Conservation (phyloP, 257 asterid genomes). For the Fraxinus anomala region DNA sequence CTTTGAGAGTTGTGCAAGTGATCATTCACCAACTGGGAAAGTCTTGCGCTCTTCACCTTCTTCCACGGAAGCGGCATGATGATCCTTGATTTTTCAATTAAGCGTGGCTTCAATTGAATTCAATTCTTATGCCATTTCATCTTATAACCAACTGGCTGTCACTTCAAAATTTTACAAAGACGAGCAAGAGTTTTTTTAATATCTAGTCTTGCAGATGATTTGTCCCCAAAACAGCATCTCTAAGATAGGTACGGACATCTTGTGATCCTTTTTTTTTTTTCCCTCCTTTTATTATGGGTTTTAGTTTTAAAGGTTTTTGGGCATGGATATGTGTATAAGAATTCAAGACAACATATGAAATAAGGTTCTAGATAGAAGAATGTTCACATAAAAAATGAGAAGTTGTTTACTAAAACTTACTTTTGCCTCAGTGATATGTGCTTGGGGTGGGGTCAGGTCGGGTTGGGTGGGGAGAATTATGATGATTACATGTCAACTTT, state of each 20-base stretch:
- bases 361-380: background rate
- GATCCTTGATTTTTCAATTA: background rate
- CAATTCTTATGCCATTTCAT: background rate
- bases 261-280: background rate
- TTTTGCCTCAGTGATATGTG: too few species aligned
- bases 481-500: too few species aligned
- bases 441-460: too few species aligned
- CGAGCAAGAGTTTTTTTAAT: background rate
- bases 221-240: background rate
- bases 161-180: background rate
- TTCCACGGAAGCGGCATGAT: constrained; percentile 73
- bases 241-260: background rate
- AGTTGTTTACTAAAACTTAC: background rate
- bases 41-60: constrained; percentile 50
- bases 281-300: background rate
- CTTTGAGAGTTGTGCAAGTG: constrained; percentile 56
- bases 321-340: background rate
- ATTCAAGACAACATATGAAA: background rate
- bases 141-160: background rate
- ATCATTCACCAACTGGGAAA: constrained; percentile 65
- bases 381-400: background rate
- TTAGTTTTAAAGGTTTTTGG: background rate
- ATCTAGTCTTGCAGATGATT: background rate
- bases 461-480: too few species aligned
- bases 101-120: background rate